A percentile compares a stretch with the other conserved stretches of the same genome.
Evolutionary conservation across 129 eudicot species (phyloP).

Genomic region (Escallonia rubra): DNA sequence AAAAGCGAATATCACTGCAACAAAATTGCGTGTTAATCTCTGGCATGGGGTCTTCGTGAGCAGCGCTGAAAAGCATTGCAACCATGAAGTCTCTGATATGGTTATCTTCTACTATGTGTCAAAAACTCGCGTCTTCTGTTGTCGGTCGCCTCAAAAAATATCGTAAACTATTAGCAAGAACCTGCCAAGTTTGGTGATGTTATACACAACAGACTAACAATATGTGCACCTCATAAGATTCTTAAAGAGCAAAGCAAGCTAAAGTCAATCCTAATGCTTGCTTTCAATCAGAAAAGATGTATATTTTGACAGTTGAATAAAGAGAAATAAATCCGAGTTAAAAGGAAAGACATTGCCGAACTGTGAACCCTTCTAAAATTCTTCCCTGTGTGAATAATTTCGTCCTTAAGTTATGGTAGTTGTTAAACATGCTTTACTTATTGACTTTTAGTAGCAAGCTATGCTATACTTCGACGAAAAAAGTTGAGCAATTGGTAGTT

Average conservation of each 20-base stretch:
- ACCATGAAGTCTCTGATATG: neutral
- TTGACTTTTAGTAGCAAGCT: too few relatives aligned
- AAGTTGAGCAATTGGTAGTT: too few relatives aligned
- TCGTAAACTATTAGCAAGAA: constrained; percentile 79
- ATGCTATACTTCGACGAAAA: too few relatives aligned
- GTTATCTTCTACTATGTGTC: constrained; percentile 17
- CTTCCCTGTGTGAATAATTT: too few relatives aligned
- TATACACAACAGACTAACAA: too few relatives aligned
- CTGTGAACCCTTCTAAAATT: too few relatives aligned
- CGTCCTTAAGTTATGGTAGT: too few relatives aligned
- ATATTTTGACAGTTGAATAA: too few relatives aligned
- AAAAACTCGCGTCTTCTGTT: constrained; percentile 86
- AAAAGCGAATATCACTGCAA: neutral
- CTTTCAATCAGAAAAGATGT: too few relatives aligned
- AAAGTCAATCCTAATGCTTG: neutral
- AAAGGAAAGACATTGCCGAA: too few relatives aligned
- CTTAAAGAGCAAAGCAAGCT: neutral
- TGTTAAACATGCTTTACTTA: too few relatives aligned
- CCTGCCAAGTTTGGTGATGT: constrained; percentile 31
- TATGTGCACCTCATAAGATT: neutral
- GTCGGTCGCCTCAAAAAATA: constrained; percentile 83
- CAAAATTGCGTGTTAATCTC: neutral
- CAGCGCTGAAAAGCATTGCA: neutral
- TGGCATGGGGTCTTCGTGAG: neutral
- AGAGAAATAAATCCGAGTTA: too few relatives aligned